These are phyloP conservation scores for Albugo candida DNA, from an alignment of 352 stramenopile genomes.

Conservation along the genomic window DNA sequence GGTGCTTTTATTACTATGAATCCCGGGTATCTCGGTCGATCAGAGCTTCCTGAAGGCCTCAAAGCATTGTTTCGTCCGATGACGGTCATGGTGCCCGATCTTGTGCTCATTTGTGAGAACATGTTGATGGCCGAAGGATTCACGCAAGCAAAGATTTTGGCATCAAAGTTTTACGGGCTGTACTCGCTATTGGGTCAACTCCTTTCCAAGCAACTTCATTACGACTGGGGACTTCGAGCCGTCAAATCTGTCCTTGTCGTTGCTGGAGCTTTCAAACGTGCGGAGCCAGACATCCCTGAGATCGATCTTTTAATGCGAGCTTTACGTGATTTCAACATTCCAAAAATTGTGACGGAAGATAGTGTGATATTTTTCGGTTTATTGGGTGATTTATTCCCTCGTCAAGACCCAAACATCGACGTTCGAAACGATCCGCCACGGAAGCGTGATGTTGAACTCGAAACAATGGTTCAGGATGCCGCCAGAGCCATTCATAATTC, in stretches of 20 bases:
- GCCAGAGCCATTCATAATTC: constrained; percentile 67
- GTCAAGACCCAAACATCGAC: constrained; percentile 64
- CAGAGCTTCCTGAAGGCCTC: constrained; percentile 86
- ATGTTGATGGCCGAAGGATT: constrained; percentile 96
- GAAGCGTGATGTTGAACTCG: constrained; percentile 84
- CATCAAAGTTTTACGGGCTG: constrained; percentile 91
- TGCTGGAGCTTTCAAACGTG: constrained; percentile 86
- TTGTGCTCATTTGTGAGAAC: constrained; percentile 94
- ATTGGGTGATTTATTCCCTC: constrained; percentile 88
- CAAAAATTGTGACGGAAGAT: constrained; percentile 91
- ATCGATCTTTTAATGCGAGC: constrained; percentile 89
- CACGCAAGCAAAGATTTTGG: constrained; percentile 85
- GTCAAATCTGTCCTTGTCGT: constrained; percentile 91
- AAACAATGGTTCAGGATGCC: constrained; percentile 74
- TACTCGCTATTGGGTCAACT: constrained; percentile 88
- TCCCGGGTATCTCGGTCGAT: constrained; percentile 87
- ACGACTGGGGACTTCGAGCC: constrained; percentile 88
- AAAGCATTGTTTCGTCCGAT: constrained; percentile 92
- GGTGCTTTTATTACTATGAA: constrained; percentile 97
- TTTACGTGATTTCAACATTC: constrained; percentile 93
- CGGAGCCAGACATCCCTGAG: constrained; percentile 84
- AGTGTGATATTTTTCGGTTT: constrained; percentile 90
- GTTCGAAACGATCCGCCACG: constrained; percentile 81
- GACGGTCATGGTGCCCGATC: constrained; percentile 92
- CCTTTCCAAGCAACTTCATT: constrained; percentile 89